phyloP scores from a whole-genome alignment of 495 filamentous ascomycete genomes.

The Beverwykella pulmonaria region DNA sequence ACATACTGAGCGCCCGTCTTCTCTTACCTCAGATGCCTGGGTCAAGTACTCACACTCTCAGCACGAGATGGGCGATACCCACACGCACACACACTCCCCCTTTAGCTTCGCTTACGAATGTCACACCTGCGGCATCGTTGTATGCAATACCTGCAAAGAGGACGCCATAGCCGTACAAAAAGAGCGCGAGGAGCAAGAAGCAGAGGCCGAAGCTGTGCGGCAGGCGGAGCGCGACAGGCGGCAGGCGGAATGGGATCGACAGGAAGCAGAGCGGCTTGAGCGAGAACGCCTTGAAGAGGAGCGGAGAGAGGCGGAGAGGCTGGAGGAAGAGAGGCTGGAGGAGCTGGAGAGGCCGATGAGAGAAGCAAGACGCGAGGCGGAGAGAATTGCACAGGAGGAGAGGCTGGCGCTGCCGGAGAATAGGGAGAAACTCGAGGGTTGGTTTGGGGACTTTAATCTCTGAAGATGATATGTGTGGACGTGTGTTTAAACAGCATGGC shows the following conservation, averaged over 20 bases:
- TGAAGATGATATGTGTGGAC: background rate
- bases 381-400: background rate
- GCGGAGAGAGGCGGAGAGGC: background rate
- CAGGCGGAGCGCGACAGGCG: background rate
- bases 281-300: background rate
- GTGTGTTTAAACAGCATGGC: too few species aligned
- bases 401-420: background rate
- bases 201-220: background rate
- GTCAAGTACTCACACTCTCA: background rate
- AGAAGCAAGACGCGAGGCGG: too few species aligned
- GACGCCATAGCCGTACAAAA: background rate
- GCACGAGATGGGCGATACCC: background rate
- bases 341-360: too few species aligned
- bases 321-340: background rate
- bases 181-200: background rate
- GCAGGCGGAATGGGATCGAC: background rate
- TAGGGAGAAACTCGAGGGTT: background rate
- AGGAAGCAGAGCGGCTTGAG: background rate
- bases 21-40: background rate
- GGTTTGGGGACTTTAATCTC: background rate
- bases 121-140: slow-evolving; percentile 9
- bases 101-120: slow-evolving; percentile 26
- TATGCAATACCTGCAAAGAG: slow-evolving; percentile 19
- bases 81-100: background rate
- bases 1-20: background rate